A percentile compares a stretch with the other conserved stretches of the same genome.
Conservation (phyloP, 495 filamentous ascomycete species). For the Penicillium salamii region DNA sequence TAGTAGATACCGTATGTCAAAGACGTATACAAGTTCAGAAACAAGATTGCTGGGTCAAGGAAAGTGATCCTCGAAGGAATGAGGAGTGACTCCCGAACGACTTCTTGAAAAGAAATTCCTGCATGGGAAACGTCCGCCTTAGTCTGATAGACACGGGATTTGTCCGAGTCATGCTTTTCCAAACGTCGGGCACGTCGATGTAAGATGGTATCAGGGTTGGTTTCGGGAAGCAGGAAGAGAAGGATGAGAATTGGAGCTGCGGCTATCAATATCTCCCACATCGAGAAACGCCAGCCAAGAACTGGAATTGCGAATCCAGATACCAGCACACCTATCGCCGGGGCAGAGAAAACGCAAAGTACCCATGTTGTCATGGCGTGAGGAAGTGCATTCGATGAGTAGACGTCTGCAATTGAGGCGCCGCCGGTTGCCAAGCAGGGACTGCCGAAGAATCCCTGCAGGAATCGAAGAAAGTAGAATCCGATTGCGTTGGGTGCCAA, state of each 20-base stretch:
- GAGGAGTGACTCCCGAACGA: slow-evolving; percentile 5
- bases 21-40: slow-evolving; percentile 47
- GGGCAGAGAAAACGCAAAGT: slow-evolving; percentile 28
- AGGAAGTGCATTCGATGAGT: slow-evolving; percentile 1
- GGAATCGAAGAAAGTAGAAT: slow-evolving; percentile 41
- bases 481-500: slow-evolving; percentile 17
- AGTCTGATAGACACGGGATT: slow-evolving; percentile 12
- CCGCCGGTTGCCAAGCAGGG: slow-evolving; percentile 45
- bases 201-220: slow-evolving; percentile 49
- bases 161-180: slow-evolving; percentile 21
- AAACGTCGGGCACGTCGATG: slow-evolving; percentile 49
- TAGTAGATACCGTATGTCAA: slow-evolving; percentile 50
- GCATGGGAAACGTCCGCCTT: slow-evolving; percentile 32
- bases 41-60: slow-evolving; percentile 44
- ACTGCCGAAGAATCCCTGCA: slow-evolving; percentile 51
- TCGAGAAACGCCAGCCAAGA: slow-evolving; percentile 42
- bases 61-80: slow-evolving; percentile 19
- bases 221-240: slow-evolving; percentile 52
- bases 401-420: slow-evolving; percentile 28
- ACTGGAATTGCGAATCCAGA: slow-evolving; percentile 36
- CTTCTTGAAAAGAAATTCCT: slow-evolving; percentile 20
- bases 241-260: slow-evolving; percentile 43
- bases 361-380: slow-evolving; percentile 27
- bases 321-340: slow-evolving; percentile 37
- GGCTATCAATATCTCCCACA: slow-evolving; percentile 45